Percentiles rank a stretch among this genome's conserved stretches.
Conservation (phyloP, 2,329 filamentous ascomycete genomes). For the Fusarium sororula region DNA sequence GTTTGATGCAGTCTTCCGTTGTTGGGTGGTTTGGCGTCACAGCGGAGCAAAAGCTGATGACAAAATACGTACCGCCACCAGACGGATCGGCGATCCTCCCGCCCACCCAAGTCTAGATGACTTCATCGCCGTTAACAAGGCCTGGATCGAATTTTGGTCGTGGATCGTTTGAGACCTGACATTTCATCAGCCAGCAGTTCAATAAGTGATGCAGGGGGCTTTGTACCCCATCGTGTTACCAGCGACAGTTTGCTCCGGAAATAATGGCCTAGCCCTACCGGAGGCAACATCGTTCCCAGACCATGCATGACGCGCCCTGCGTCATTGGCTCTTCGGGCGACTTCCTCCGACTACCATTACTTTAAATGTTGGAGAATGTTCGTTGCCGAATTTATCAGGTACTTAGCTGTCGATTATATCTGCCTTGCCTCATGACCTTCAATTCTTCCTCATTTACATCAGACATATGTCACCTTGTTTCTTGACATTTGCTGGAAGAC, state of each 20-base stretch:
- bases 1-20: background rate
- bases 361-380: slow-evolving; percentile 9
- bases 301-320: slow-evolving; percentile 42
- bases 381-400: background rate
- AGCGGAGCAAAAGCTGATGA: slow-evolving; percentile 20
- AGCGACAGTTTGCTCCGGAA: slow-evolving; percentile 12
- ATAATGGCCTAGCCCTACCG: slow-evolving; percentile 25
- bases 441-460: background rate
- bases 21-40: slow-evolving; percentile 22
- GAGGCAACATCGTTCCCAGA: slow-evolving; percentile 9
- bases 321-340: slow-evolving; percentile 38
- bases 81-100: slow-evolving; percentile 34
- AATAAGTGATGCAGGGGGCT: slow-evolving; percentile 13
- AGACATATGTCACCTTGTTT: slow-evolving; percentile 11
- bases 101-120: slow-evolving; percentile 33
- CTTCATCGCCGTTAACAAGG: slow-evolving; percentile 35
- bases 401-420: background rate
- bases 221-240: slow-evolving; percentile 3
- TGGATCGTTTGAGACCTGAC: slow-evolving; percentile 24
- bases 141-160: slow-evolving; percentile 32
- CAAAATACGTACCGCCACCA: slow-evolving; percentile 19
- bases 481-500: slow-evolving; percentile 6
- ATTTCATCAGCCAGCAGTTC: slow-evolving; percentile 1
- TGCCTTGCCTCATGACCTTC: background rate
- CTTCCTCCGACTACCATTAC: slow-evolving; percentile 30